Percentiles rank a stretch among this genome's conserved stretches.
Evolutionary conservation across 164 flowering plant species (phyloP).

Genomic region (Pachysandra terminalis): DNA sequence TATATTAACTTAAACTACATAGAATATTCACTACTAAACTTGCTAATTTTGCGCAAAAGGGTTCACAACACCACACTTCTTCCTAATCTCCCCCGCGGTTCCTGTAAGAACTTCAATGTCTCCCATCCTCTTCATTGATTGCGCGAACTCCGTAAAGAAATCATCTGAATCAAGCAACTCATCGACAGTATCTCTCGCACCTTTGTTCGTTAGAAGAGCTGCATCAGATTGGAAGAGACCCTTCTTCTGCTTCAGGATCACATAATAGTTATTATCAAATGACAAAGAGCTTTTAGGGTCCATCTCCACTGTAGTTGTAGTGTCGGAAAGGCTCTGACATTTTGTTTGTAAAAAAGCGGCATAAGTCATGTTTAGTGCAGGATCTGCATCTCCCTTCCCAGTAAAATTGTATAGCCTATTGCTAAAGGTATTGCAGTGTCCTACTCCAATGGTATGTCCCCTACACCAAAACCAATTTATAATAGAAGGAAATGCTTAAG

Average conservation of each 20-base stretch:
- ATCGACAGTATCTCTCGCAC: conserved; percentile 7
- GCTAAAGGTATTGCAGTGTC: conserved; percentile 28
- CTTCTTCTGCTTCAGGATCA: conserved; percentile 10
- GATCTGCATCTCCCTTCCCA: conserved; percentile 37
- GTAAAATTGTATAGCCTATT: conserved; percentile 42
- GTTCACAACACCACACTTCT: conserved; percentile 15
- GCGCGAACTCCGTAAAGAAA: conserved; percentile 22
- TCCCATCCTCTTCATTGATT: conserved; percentile 34
- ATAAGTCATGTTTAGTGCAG: conserved; percentile 21
- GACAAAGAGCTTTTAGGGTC: conserved; percentile 26
- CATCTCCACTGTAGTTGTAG: conserved; percentile 21
- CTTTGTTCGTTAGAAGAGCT: conserved; percentile 25
- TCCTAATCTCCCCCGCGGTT: conserved; percentile 35
- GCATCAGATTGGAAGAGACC: conserved; percentile 51
- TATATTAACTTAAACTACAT: no score
- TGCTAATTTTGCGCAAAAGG: no score
- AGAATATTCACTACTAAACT: no score
- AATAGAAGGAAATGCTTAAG: no score
- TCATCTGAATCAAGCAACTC: not conserved
- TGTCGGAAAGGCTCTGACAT: conserved; percentile 19
- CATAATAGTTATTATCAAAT: conserved; percentile 34
- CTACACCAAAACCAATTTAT: conserved; percentile 7
- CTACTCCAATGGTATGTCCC: conserved; percentile 46
- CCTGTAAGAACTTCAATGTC: conserved; percentile 34
- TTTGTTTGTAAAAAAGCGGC: conserved; percentile 8